Evolutionary conservation across 352 stramenopile species (phyloP).

Genomic region (Peronospora tabacina): DNA sequence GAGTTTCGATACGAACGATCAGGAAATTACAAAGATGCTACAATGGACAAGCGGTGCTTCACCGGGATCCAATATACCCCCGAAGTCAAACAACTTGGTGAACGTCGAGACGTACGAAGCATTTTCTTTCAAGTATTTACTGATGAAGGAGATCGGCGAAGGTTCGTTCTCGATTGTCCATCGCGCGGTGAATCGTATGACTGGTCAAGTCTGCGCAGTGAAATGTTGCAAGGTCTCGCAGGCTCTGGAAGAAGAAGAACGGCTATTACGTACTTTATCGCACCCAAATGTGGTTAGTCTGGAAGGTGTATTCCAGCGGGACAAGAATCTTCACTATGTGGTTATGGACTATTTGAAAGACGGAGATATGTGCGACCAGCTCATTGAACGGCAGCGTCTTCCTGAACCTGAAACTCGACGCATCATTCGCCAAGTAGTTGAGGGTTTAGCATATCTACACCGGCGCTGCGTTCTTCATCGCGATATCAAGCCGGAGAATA

Average conservation of each 20-base stretch:
- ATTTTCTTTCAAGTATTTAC: slow-evolving; percentile 55
- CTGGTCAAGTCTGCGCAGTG: slow-evolving; percentile 50
- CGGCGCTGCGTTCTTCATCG: slow-evolving; percentile 55
- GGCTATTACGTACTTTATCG: slow-evolving; percentile 46
- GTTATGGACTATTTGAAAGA: slow-evolving; percentile 79
- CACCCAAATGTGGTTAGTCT: slow-evolving; percentile 65
- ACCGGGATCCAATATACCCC: not conserved
- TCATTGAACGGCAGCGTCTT: slow-evolving; percentile 60
- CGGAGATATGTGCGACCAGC: slow-evolving; percentile 63
- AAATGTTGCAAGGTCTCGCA: slow-evolving; percentile 70
- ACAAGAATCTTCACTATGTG: slow-evolving; percentile 66
- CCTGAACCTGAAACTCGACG: slow-evolving; percentile 41
- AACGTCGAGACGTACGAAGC: slow-evolving; percentile 18
- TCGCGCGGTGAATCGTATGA: slow-evolving; percentile 60
- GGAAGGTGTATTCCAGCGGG: slow-evolving; percentile 59
- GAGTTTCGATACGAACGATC: not conserved
- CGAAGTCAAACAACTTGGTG: slow-evolving; percentile 3
- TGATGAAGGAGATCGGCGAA: slow-evolving; percentile 80
- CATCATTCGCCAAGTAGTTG: slow-evolving; percentile 56
- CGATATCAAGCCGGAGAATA: slow-evolving; percentile 81
- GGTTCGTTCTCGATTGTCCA: slow-evolving; percentile 80
- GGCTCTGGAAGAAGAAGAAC: slow-evolving; percentile 62
- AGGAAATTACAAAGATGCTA: slow-evolving; percentile 8
- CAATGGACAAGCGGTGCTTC: slow-evolving; percentile 3
- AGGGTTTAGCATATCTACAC: slow-evolving; percentile 59